Percentiles rank a stretch among this genome's conserved stretches.
Conservation (phyloP, 306 rosid genomes). For the Begonia loranthoides region DNA sequence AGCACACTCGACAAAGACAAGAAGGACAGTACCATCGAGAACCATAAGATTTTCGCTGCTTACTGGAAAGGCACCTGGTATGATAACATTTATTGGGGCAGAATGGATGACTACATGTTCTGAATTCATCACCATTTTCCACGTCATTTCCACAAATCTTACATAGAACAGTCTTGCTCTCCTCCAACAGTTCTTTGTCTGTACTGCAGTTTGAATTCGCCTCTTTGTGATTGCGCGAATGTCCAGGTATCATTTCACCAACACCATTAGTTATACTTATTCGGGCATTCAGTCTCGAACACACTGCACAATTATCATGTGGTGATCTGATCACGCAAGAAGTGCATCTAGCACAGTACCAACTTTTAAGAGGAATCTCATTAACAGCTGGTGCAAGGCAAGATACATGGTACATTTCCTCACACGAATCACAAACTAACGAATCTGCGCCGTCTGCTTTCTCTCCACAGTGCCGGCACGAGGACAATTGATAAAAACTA, state of each 20-base stretch:
- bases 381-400: conserved; percentile 75
- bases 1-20: conserved; percentile 73
- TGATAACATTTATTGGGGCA: conserved; percentile 59
- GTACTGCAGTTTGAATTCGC: conserved; percentile 35
- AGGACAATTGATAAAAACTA: conserved; percentile 22
- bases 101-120: conserved; percentile 39
- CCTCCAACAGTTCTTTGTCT: conserved; percentile 18
- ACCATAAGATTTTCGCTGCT: conserved; percentile 40
- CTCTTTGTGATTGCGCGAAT: conserved; percentile 19
- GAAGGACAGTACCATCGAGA: conserved; percentile 80
- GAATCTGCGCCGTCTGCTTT: conserved; percentile 57
- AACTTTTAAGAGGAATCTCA: conserved; percentile 70
- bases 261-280: conserved; percentile 20
- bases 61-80: conserved; percentile 55
- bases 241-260: conserved; percentile 32
- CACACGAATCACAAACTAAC: conserved; percentile 95
- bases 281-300: conserved; percentile 51
- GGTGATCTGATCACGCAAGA: conserved; percentile 38
- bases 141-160: conserved; percentile 47
- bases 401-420: conserved; percentile 72
- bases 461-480: conserved; percentile 61
- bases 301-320: conserved; percentile 65
- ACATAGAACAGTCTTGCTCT: conserved; percentile 19
- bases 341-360: conserved; percentile 70
- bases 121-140: conserved; percentile 24